These are phyloP conservation scores for Akanthomyces dipterigenus DNA, from an alignment of 2,329 filamentous ascomycete genomes.

Conservation along the genomic window DNA sequence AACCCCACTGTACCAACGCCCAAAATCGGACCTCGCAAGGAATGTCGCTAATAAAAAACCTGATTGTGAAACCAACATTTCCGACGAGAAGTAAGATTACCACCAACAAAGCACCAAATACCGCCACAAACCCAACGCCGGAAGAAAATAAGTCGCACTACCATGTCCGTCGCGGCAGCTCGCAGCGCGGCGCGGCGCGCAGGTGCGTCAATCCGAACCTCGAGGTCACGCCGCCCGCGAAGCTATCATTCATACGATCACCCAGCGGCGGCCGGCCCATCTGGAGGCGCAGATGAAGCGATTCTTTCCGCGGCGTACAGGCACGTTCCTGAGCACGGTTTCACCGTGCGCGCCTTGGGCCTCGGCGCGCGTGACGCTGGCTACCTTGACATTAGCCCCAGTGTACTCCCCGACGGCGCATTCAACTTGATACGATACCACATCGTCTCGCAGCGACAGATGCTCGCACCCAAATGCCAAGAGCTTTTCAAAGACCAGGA, in stretches of 20 bases:
- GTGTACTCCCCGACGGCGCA: conserved; percentile 69
- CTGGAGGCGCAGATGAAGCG: conserved; percentile 60
- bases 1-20: background rate
- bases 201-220: background rate
- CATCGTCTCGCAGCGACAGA: conserved; percentile 59
- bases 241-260: conserved; percentile 71
- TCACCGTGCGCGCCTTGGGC: conserved; percentile 65
- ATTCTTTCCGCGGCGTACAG: conserved; percentile 77
- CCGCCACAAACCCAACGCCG: background rate
- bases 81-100: too few relatives aligned
- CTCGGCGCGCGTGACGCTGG: conserved; percentile 77
- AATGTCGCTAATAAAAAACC: background rate
- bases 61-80: background rate
- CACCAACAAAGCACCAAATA: background rate
- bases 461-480: conserved; percentile 39
- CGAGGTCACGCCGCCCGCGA: conserved; percentile 7
- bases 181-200: background rate
- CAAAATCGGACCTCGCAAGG: background rate
- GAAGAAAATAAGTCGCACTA: background rate
- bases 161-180: background rate
- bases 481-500: conserved; percentile 33
- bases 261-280: conserved; percentile 48
- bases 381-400: conserved; percentile 79
- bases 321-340: conserved; percentile 77
- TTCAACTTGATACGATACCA: conserved; percentile 80